Percentiles rank a stretch among this genome's conserved stretches.
Conservation (phyloP, 345 rosid genomes). For the Noccaea bulbosa region DNA sequence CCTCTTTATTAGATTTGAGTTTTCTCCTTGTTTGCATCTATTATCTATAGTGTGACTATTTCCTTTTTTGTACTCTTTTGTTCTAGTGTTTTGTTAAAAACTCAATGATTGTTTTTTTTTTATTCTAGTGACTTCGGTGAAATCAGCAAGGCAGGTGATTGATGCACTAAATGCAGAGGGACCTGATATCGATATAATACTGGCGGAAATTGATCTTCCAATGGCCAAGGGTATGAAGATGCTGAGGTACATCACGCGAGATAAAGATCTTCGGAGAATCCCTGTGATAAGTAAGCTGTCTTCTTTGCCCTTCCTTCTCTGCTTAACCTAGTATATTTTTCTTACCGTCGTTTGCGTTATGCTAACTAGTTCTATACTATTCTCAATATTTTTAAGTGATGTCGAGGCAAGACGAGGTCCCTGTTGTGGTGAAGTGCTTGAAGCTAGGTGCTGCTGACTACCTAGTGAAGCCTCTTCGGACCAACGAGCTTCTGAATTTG, state of each 20-base stretch:
- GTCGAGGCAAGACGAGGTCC: conserved; percentile 85
- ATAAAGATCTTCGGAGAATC: conserved; percentile 81
- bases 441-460: conserved; percentile 89
- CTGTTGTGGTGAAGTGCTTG: conserved; percentile 79
- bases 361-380: conserved; percentile 11
- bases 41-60: neutral
- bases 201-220: conserved; percentile 96
- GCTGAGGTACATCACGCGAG: conserved; percentile 85
- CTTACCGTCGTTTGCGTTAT: neutral
- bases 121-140: conserved; percentile 72
- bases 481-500: conserved; percentile 75
- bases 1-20: conserved; percentile 1
- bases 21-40: neutral
- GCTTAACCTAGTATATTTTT: neutral
- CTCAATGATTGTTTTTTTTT: neutral
- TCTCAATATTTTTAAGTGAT: conserved; percentile 60
- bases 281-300: conserved; percentile 91
- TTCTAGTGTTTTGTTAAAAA: neutral
- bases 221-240: conserved; percentile 95
- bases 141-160: conserved; percentile 93
- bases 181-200: conserved; percentile 89
- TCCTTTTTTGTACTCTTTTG: neutral
- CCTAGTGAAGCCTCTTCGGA: conserved; percentile 85
- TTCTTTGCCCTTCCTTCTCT: neutral
- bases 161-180: conserved; percentile 97